Conservation (phyloP, 805 yeast species). For the Candida verbasci region DNA sequence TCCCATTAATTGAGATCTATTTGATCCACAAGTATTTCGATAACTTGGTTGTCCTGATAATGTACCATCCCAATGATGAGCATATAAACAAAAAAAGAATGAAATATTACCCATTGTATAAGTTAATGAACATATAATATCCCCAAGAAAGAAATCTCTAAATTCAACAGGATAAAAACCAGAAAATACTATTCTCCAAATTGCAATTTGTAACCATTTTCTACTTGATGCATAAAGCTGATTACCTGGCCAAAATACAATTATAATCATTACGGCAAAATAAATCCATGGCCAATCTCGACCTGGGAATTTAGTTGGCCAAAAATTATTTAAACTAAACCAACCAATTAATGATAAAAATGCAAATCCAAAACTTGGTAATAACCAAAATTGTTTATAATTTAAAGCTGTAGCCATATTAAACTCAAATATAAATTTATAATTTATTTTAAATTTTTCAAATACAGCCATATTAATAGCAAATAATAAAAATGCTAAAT, state of each 20-base stretch:
- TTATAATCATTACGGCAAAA: constrained; percentile 46
- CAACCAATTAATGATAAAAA: constrained; percentile 60
- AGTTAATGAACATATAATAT: constrained; percentile 81
- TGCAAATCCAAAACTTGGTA: constrained; percentile 59
- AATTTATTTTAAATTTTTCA: constrained; percentile 74
- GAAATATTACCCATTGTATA: constrained; percentile 84
- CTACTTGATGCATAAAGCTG: constrained; percentile 59
- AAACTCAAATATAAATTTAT: constrained; percentile 88
- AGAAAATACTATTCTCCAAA: constrained; percentile 69
- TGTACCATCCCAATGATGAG: constrained; percentile 62
- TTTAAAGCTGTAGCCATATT: constrained; percentile 64
- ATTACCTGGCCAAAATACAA: constrained; percentile 60
- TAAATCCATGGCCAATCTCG: constrained; percentile 79
- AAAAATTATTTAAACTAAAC: constrained; percentile 70
- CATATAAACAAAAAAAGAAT: constrained; percentile 79
- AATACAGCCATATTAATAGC: constrained; percentile 69
- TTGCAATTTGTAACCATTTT: constrained; percentile 68
- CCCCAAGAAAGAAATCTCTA: constrained; percentile 90
- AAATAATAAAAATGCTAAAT: constrained; percentile 59
- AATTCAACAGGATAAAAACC: constrained; percentile 95
- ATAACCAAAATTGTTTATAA: constrained; percentile 57
- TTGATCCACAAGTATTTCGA: constrained; percentile 62
- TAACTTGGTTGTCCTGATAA: constrained; percentile 36
- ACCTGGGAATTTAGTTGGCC: constrained; percentile 58
- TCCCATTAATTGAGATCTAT: constrained; percentile 73